Evolutionary conservation across 768 basidiomycete genomes (phyloP), one percentile per base, ranked within the genome.

Genomic region (Pleurotus tuoliensis): DNA sequence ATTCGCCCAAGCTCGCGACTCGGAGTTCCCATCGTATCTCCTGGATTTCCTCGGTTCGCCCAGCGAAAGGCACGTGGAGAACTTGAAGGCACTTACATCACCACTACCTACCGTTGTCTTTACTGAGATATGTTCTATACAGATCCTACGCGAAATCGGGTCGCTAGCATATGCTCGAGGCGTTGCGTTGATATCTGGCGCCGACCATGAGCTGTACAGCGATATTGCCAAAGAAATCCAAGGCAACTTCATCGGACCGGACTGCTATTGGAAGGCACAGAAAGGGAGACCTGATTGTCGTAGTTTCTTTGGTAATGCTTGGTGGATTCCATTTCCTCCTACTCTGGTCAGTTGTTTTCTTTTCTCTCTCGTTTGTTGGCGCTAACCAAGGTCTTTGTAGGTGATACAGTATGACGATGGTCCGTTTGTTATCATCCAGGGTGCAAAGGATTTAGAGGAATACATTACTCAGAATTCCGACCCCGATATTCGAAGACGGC

Each of bases 311-410:
- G 90, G 90, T 7, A 87, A 88, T 59, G 82, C 87, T 7, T 90
- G 88, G 85, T 85, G 86, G 80, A 78, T 90, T 25, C 88, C 89
- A 3, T 92, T 92, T 62, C 90, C 90, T 0, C 87, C 88, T 0
- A 82, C 85, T 0, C 70, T 88, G 54, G 86, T 84, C 61, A 53
- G 76, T 74, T 16, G 18, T n/a, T 16, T 57, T 27, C 38, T 56
- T 49, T 15, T 39, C 24, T 25, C 5, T 54, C 38, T 18, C 15
- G 5, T 9, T 3, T 37, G 18, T 37, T 57, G 55, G 13, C 38
- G 16, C 20, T 16, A 4, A 27, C 7, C 51, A 6, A 58, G 25
- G 13, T 34, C 38, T 44, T 30, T 1, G 7, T 40, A 87, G 86
- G 82, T 88, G 49, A 77, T 92, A 16, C 81, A 79, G 6, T 89